phyloP scores from a whole-genome alignment of 768 basidiomycete genomes.

The Guyanaporus albipodus region DNA sequence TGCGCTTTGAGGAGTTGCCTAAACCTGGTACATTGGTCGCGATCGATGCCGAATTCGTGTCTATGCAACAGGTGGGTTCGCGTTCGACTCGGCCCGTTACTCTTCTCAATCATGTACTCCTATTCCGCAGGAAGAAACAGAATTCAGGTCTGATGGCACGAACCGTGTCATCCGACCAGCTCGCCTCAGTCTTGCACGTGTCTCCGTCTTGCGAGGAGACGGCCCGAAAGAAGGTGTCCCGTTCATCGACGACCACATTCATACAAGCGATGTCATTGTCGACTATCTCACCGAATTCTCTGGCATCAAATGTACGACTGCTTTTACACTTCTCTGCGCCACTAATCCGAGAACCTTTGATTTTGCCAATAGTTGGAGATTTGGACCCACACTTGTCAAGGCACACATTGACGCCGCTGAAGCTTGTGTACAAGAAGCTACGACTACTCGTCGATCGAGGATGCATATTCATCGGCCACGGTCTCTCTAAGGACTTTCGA shows the following conservation, averaged over 20 bases:
- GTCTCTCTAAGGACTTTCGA: slow-evolving; percentile 94
- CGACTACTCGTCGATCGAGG: slow-evolving; percentile 89
- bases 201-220: slow-evolving; percentile 88
- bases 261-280: slow-evolving; percentile 91
- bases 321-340: background rate
- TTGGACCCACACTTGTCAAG: slow-evolving; percentile 79
- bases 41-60: slow-evolving; percentile 98
- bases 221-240: slow-evolving; percentile 78
- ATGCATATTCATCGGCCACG: slow-evolving; percentile 97
- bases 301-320: slow-evolving; percentile 79
- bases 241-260: slow-evolving; percentile 98
- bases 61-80: slow-evolving; percentile 77
- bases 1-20: slow-evolving; percentile 74
- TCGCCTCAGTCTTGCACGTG: slow-evolving; percentile 87
- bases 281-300: slow-evolving; percentile 98
- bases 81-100: background rate
- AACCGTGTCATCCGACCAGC: slow-evolving; percentile 91
- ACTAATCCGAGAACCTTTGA: slow-evolving; percentile 1
- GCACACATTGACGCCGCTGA: slow-evolving; percentile 90
- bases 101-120: background rate
- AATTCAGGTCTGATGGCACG: slow-evolving; percentile 91
- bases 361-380: slow-evolving; percentile 67
- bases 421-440: slow-evolving; percentile 98
- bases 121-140: slow-evolving; percentile 77
- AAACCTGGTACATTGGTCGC: slow-evolving; percentile 83